These are phyloP conservation scores for Strigomonas oncopelti DNA, from an alignment of 208 protist species.

Conservation along the genomic window DNA sequence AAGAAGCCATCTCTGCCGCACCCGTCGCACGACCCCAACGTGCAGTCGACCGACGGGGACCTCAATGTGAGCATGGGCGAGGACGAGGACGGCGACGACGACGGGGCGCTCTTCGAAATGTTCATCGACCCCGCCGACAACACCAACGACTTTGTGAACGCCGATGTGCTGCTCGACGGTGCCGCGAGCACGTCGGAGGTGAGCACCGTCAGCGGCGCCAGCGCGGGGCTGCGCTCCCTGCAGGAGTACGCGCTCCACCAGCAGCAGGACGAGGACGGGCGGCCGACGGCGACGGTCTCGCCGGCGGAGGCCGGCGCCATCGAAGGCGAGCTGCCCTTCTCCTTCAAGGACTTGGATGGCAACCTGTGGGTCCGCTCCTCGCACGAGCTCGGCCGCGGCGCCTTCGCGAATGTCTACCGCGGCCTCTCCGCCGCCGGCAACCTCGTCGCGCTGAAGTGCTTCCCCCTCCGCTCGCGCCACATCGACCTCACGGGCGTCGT, in stretches of 20 bases:
- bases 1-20: too few relatives aligned
- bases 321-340: conserved; percentile 45
- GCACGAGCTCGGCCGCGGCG: conserved; percentile 43
- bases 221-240: not conserved
- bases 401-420: conserved; percentile 63
- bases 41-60: too few relatives aligned
- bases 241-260: conserved; percentile 1
- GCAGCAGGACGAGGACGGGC: conserved; percentile 20
- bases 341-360: conserved; percentile 56
- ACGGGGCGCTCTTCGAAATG: conserved; percentile 51
- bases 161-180: not conserved
- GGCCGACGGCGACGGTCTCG: conserved; percentile 11
- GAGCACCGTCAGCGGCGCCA: not conserved
- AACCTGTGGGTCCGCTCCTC: conserved; percentile 53
- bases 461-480: conserved; percentile 46
- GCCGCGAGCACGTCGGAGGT: too few relatives aligned
- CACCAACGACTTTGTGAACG: conserved; percentile 9
- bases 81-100: conserved; percentile 10
- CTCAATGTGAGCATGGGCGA: not conserved
- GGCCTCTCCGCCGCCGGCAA: conserved; percentile 55
- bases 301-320: not conserved
- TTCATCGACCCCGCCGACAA: conserved; percentile 17
- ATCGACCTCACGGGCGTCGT: conserved; percentile 43
- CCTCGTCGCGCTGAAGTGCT: conserved; percentile 75
- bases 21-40: too few relatives aligned